Evolutionary conservation across 768 basidiomycete genomes (phyloP).

Genomic region (Amanita phalloides): DNA sequence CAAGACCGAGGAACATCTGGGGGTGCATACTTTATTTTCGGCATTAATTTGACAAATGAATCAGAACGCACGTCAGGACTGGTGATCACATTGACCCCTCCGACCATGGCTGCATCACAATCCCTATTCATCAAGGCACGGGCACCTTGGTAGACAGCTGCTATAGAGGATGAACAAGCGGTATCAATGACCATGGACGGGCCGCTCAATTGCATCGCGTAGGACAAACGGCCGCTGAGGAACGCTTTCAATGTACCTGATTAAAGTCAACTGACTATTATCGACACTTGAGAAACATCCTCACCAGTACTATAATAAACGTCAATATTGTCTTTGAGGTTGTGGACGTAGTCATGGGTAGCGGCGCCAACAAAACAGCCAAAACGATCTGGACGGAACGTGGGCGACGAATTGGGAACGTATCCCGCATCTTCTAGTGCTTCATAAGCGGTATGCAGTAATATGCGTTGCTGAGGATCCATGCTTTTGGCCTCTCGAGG

Average conservation of each 20-base stretch:
- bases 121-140: constrained; percentile 54
- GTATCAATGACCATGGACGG: constrained; percentile 68
- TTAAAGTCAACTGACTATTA: neutral
- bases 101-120: constrained; percentile 59
- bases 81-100: constrained; percentile 63
- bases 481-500: constrained; percentile 67
- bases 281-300: constrained; percentile 2
- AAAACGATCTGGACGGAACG: constrained; percentile 41
- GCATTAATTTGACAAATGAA: constrained; percentile 2
- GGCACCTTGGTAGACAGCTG: constrained; percentile 60
- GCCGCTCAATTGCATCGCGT: constrained; percentile 56
- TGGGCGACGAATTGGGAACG: constrained; percentile 44
- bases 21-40: neutral
- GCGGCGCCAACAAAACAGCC: constrained; percentile 63
- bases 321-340: constrained; percentile 50
- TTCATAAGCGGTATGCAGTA: constrained; percentile 56
- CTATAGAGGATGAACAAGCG: constrained; percentile 62
- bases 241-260: constrained; percentile 60
- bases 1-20: constrained; percentile 62
- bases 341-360: constrained; percentile 60
- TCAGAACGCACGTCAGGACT: constrained; percentile 52
- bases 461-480: constrained; percentile 67
- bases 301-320: constrained; percentile 63
- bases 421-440: constrained; percentile 67
- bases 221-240: constrained; percentile 61